Base-by-base conservation (phyloP, 2,329 filamentous ascomycete genomes). In the Paramyrothecium sp. region DNA sequence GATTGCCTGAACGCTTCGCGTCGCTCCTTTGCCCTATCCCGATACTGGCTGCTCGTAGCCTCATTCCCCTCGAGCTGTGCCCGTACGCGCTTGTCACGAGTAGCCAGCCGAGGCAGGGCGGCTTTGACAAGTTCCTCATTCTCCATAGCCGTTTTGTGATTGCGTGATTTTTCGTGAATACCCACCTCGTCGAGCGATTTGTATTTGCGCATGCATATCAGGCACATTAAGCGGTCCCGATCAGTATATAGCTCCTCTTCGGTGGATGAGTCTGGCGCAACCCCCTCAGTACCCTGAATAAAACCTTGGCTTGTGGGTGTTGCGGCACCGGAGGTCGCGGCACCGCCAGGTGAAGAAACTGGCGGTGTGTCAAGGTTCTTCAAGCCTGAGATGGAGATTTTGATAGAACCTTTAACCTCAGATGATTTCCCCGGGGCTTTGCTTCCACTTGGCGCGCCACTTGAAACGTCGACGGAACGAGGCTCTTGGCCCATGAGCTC, bases 21-120 rank as follows among this genome's bases (percentile, higher is more conserved):
- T 19, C 89, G 81, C 69, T 90, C 87, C 64, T 83, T 86, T 7
- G 89, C 89, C 34, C 89, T 80, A 66, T 91, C 89, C 22, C 86
- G 81, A 67, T 89, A 89, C 61, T 78, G 77, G 57, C 63, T 65
- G 47, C 66, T 54, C 20, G 60, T 62, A 11, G 66, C 66, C 12
- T 67, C 63, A 8, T 61, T 55, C 21, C 63, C 62, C 12, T 67
- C 64, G 2, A 56, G 64, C 59, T 67, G 70, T 60, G 70, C 75
- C 64, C 67, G 65, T 38, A 63, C 67, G 54, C 63, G 67, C 67
- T 71, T 72, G 69, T 82, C 67, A 54, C 73, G 60, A 55, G 72
- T 59, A 74, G 80, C 57, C 2, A 78, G 58, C 8, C 75, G 66
- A 2, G 72, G 70, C 23, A 72, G 58, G 5, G 79, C 82, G 3